Evolutionary conservation across 2,329 filamentous ascomycete genomes (phyloP).

Genomic region (Stachybotrys elegans): DNA sequence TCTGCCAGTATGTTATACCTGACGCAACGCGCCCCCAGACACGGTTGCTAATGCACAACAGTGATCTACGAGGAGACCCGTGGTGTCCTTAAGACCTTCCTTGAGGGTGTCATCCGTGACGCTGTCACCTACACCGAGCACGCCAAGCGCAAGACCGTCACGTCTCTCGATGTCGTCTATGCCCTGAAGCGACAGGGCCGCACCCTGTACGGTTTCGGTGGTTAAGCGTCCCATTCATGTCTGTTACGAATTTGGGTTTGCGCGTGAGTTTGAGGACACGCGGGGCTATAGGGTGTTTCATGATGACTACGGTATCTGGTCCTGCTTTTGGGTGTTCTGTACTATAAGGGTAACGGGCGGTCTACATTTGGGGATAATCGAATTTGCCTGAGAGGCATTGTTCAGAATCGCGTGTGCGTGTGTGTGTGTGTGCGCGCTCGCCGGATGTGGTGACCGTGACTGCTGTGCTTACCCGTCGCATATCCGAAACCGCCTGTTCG

Average conservation of each 20-base stretch:
- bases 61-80: conserved; percentile 79
- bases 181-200: conserved; percentile 62
- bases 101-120: conserved; percentile 71
- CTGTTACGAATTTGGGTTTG: conserved; percentile 26
- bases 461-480: too few relatives aligned
- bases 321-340: conserved; percentile 39
- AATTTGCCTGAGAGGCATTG: too few relatives aligned
- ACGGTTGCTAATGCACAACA: conserved; percentile 12
- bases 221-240: conserved; percentile 48
- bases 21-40: not conserved
- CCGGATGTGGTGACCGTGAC: too few relatives aligned
- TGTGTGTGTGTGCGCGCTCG: too few relatives aligned
- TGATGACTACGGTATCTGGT: conserved; percentile 37
- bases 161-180: conserved; percentile 63
- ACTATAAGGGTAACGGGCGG: conserved; percentile 36
- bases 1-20: conserved; percentile 67
- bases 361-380: conserved; percentile 31
- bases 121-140: conserved; percentile 76
- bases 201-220: conserved; percentile 79
- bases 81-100: conserved; percentile 73
- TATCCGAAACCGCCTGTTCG: too few relatives aligned
- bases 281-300: conserved; percentile 30
- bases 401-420: too few relatives aligned
- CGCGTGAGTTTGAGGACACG: conserved; percentile 10
- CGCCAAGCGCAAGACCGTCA: conserved; percentile 78